These are phyloP conservation scores for Candida anglica DNA, from an alignment of 805 yeast species.

Conservation along the genomic window DNA sequence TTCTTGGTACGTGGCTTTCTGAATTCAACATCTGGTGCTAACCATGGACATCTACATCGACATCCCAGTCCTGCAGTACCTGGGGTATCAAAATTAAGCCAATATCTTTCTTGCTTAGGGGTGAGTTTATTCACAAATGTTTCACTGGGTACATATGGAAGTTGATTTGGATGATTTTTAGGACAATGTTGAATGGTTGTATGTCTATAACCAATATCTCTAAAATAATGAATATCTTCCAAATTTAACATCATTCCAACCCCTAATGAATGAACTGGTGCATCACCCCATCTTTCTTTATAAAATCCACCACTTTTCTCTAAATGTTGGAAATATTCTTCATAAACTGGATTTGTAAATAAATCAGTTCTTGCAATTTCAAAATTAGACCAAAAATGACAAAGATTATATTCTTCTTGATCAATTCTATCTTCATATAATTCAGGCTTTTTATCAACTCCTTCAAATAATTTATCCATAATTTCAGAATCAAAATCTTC, in stretches of 20 bases:
- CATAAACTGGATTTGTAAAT: constrained; percentile 63
- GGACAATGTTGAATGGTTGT: constrained; percentile 85
- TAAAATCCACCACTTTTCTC: constrained; percentile 81
- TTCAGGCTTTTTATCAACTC: constrained; percentile 15
- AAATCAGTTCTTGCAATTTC: constrained; percentile 84
- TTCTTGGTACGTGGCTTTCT: constrained; percentile 46
- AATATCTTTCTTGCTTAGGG: constrained; percentile 25
- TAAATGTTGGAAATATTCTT: constrained; percentile 60
- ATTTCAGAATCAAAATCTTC: constrained; percentile 23
- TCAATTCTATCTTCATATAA: constrained; percentile 55
- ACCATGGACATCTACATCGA: constrained; percentile 71
- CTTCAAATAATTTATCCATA: constrained; percentile 35
- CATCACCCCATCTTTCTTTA: constrained; percentile 96
- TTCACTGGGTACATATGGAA: constrained; percentile 34
- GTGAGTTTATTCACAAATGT: constrained; percentile 17
- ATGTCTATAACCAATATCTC: constrained; percentile 90
- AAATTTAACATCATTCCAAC: constrained; percentile 69
- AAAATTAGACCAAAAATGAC: constrained; percentile 92
- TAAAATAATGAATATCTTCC: constrained; percentile 78
- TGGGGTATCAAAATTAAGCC: constrained; percentile 27
- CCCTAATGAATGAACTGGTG: constrained; percentile 89
- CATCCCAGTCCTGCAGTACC: constrained; percentile 65
- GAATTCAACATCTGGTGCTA: constrained; percentile 53
- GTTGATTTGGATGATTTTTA: constrained; percentile 44
- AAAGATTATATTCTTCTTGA: constrained; percentile 66